A percentile compares a stretch with the other conserved stretches of the same genome.
Conservation (phyloP, 306 rosid genomes). For the Casuarina equisetifolia region DNA sequence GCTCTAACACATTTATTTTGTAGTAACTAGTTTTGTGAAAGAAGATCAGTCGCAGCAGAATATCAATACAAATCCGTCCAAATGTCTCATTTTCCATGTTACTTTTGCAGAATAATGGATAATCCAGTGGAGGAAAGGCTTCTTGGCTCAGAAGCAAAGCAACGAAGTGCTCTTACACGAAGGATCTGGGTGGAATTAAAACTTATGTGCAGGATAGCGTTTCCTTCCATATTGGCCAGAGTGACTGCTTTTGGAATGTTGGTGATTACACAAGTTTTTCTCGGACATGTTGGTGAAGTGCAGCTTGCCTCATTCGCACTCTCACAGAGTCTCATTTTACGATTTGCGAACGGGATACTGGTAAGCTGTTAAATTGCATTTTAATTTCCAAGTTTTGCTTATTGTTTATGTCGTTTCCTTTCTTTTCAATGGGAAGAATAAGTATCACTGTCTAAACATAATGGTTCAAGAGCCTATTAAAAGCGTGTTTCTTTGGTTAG, state of each 20-base stretch:
- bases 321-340: slow-evolving; percentile 42
- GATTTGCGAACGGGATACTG: slow-evolving; percentile 55
- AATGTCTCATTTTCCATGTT: neutral
- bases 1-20: no score
- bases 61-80: neutral
- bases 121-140: slow-evolving; percentile 13
- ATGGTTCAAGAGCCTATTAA: no score
- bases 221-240: slow-evolving; percentile 52
- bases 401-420: neutral
- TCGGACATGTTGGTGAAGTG: slow-evolving; percentile 50
- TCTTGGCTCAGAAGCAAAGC: slow-evolving; percentile 14
- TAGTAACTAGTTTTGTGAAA: neutral
- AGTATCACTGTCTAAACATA: no score
- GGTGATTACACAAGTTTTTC: slow-evolving; percentile 48
- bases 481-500: no score
- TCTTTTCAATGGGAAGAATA: no score
- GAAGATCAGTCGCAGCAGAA: neutral
- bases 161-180: slow-evolving; percentile 6
- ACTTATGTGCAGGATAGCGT: slow-evolving; percentile 52
- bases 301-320: slow-evolving; percentile 59
- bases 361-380: slow-evolving; percentile 18
- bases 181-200: slow-evolving; percentile 47
- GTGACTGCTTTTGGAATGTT: slow-evolving; percentile 47
- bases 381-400: neutral
- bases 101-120: slow-evolving; percentile 2